Evolutionary conservation across 2,329 filamentous ascomycete species (phyloP), one percentile per base, ranked within the genome.

Genomic region (Clonostachys rosea): DNA sequence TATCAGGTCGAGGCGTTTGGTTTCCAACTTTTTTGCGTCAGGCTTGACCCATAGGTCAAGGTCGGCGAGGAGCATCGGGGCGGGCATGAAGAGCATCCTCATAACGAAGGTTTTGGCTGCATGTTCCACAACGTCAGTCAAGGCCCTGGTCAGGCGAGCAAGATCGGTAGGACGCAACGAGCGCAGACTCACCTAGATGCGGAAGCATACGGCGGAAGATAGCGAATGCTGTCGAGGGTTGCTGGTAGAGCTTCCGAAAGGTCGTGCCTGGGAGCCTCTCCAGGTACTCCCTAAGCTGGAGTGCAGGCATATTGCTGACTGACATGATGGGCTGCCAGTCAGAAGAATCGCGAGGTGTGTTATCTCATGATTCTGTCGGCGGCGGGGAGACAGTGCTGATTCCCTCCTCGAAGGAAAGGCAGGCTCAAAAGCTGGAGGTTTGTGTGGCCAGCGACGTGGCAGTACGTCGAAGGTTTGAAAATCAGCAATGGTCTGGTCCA

Each of bases 131-230:
- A 45, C 30, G 30, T 52, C 40, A 52, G 46, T 30, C 24, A 10
- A 30, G 24, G 24, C 24, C 24, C 24, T 30, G 24, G 24, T 30
- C 24, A 30, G 24, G 24, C 24, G 24, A 30, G 24, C 24, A 30
- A 10, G 8, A 10, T 30, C 24, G 24, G 33, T 6, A 30, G 24
- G 24, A 8, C 24, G 24, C 24, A 30, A 30, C 24, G 9, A 30
- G 24, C 24, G 24, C 14, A n/a, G 18, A 58, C 73, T 60, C 75
- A 91, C 88, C 90, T 51, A 97, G 72, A 61, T 95, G 88, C 49
- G 94, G 90, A 49, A 99, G 80, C 91, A 99, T 96, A 71, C 94
- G 91, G 56, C 94, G 84, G 66, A 97, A 97, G 60, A 99, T 91
- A 55, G 94, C 94, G 55, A 99, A 83, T 36, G 91, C 88, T 2